Evolutionary conservation across 1,284 basidiomycete genomes (phyloP).

Genomic region (Mycena citricolor): DNA sequence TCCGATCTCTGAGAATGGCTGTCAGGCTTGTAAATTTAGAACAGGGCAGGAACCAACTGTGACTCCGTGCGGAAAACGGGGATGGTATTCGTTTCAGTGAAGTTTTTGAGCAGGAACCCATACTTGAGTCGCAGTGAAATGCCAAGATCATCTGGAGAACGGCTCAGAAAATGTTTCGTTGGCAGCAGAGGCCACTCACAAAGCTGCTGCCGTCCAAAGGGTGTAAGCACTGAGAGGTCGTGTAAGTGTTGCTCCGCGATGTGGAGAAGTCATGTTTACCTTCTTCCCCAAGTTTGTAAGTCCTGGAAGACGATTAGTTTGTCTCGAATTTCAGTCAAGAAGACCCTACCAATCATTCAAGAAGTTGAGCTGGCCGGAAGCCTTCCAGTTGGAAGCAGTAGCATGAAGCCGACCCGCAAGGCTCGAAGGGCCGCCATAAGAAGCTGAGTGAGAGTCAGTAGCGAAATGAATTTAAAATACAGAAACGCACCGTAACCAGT

Average conservation of each 20-base stretch:
- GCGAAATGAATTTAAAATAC: constrained; percentile 1
- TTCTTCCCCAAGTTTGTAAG: constrained; percentile 81
- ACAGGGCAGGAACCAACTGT: constrained; percentile 49
- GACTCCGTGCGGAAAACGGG: constrained; percentile 90
- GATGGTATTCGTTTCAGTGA: constrained; percentile 66
- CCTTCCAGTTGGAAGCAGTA: constrained; percentile 56
- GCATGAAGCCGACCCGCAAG: constrained; percentile 60
- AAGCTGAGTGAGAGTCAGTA: constrained; percentile 37
- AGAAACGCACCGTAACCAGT: constrained; percentile 60
- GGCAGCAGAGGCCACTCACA: constrained; percentile 43
- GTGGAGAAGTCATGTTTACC: constrained; percentile 36
- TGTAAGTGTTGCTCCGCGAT: constrained; percentile 13
- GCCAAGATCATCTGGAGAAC: constrained; percentile 60
- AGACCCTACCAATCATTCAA: constrained; percentile 66
- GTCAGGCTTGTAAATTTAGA: neutral
- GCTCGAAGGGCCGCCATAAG: constrained; percentile 65
- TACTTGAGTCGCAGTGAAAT: constrained; percentile 77
- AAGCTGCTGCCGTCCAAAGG: constrained; percentile 79
- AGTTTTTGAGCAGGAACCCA: constrained; percentile 79
- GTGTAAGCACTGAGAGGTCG: constrained; percentile 59
- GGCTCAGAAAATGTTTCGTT: constrained; percentile 3
- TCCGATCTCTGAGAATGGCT: constrained; percentile 58
- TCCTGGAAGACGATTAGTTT: constrained; percentile 44
- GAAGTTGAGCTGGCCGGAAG: constrained; percentile 64
- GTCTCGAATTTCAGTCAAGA: neutral